Evolutionary conservation across 306 rosid genomes (phyloP).

Genomic region (Quercus variabilis): DNA sequence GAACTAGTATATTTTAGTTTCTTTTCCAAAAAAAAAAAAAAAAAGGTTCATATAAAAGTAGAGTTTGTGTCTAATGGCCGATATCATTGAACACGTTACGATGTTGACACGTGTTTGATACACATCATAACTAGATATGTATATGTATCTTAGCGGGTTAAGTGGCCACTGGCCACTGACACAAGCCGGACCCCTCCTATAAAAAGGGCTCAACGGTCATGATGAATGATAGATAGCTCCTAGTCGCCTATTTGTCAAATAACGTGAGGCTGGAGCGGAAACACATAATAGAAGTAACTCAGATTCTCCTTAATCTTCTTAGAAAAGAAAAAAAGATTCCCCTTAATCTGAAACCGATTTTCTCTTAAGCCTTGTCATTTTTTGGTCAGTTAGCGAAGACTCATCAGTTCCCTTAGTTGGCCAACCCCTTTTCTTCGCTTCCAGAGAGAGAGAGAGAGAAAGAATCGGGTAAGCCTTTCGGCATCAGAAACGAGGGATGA

Average conservation of each 20-base stretch:
- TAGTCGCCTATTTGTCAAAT: background rate
- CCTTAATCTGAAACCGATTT: constrained; percentile 2
- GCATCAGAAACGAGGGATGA: constrained; percentile 52
- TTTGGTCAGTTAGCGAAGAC: constrained; percentile 5
- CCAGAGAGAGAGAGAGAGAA: background rate
- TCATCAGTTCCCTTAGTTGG: background rate
- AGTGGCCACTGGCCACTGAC: too few relatives aligned
- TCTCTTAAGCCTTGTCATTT: constrained; percentile 2
- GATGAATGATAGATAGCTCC: background rate
- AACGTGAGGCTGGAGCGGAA: background rate
- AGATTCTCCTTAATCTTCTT: too few relatives aligned
- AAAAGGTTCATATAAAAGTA: too few relatives aligned
- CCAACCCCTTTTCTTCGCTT: background rate
- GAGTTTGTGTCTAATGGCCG: too few relatives aligned
- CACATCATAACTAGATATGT: too few relatives aligned
- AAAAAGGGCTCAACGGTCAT: background rate
- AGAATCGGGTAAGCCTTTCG: constrained; percentile 13
- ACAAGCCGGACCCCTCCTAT: too few relatives aligned
- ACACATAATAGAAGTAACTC: background rate
- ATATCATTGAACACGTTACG: fast-evolving
- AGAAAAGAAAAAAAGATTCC: background rate
- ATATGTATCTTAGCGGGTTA: too few relatives aligned
- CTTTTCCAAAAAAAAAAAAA: too few relatives aligned
- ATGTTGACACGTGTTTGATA: too few relatives aligned
- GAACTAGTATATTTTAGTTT: too few relatives aligned